Evolutionary conservation across 805 yeast genomes (phyloP), one percentile per base, ranked within the genome.

Genomic region (Suhomyces pyralidae): DNA sequence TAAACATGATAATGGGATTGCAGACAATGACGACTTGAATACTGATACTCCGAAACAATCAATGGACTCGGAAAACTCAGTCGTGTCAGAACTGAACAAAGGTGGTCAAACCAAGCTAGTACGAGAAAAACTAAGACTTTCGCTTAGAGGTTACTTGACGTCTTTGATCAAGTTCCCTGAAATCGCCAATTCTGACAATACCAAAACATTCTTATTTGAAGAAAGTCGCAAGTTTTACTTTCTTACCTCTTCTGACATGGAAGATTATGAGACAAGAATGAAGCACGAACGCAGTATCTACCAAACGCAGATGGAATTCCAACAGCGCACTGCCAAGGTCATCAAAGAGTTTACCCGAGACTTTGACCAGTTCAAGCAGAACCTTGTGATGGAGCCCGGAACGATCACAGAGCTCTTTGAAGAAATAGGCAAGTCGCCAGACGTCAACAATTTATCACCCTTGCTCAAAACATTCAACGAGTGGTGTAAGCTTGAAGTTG

Each of bases 401-500:
- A 91, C 92, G 3, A 68, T 92, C 20, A 69, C 81, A 2, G 71
- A 77, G 17, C 65, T 93, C 9, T 85, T 93, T 58, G 62, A 75
- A 26, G 96, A 90, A 60, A 73, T 94, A 24, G 86, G 86, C 50
- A 64, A 67, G 3, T 79, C 84, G 40, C 66, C 71, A 0, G 73
- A 70, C 12, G 78, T 88, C 6, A 69, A 69, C 10, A 82, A 87
- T 7, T 72, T 90, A 47, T 81, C 93, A 5, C 86, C 88, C 1
- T 76, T 88, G 38, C 73, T 91, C 44, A 76, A 78, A 56, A 80
- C 88, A 46, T 85, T 92, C 57, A 76, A 90, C 42, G 90, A 88
- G 59, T 86, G 97, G 90, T 81, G 86, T 55, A 83, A 90, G 55
- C 81, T 93, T 9, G 93, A 91, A 64, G 68, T 90, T 7, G 90